Evolutionary conservation across 176 grass and related monocot genomes (phyloP), one percentile per base, ranked within the genome.

Genomic region (Tillandsia leiboldiana): DNA sequence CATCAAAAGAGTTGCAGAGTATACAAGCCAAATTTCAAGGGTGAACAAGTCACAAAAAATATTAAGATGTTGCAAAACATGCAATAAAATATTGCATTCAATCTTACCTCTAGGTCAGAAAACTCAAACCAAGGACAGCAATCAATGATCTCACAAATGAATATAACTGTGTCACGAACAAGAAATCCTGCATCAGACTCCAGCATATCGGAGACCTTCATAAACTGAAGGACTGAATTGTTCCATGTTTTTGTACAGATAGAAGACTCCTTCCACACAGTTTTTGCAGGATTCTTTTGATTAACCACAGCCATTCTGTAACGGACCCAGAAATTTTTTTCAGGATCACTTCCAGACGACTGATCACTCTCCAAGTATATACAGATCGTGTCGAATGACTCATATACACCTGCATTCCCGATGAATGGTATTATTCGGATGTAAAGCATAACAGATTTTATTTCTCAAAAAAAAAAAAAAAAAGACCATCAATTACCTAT

Each of bases 201-300:
- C 80, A 92, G 56, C 78, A 97, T 85, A 73, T 93, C 94, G 54
- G 84, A 87, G 66, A 92, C 87, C 71, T 97, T 97, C 94, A 97
- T 97, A 71, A 97, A 97, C 77, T 97, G 94, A 17, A 97, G 80
- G 68, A 97, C 94, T 42, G 94, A 97, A 87, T 97, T 97, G 84
- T 90, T 97, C 94, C 94, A 97, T 64, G 89, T 87, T 83, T 97
- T 97, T 64, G 94, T 97, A 78, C 94, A 97, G 77, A 97, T 97
- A 64, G 94, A 97, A 71, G 94, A 97, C 82, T 93, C 94, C 82
- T 87, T 97, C 75, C 86, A 93, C 20, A 92, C 82, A 71, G 94
- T 92, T 90, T 89, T 90, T 75, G 82, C 78, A 67, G 86, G 69
- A 78, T 89, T 82, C 52, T 87, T 97, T 71, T 97, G 94, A 77